Conservation (phyloP, 1,139 yeast species). For the Geotrichum candidum region DNA sequence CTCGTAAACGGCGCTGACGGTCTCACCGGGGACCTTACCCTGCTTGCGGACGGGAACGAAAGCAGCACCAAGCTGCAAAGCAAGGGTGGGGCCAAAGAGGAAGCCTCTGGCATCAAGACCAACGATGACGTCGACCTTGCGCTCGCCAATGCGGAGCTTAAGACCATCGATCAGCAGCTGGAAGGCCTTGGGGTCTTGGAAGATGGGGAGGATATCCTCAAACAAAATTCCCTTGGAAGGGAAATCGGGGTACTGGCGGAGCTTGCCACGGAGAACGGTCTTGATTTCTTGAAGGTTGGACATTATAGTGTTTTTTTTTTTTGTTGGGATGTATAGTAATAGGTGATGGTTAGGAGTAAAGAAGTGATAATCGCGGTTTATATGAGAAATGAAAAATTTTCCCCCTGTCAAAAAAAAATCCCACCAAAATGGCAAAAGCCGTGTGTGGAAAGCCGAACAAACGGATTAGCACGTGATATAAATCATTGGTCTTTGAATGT, state of each 20-base stretch:
- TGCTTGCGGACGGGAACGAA: conserved; percentile 92
- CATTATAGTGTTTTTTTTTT: background rate
- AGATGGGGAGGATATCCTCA: conserved; percentile 93
- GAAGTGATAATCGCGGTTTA: background rate
- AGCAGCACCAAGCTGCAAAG: conserved; percentile 81
- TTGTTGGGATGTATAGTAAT: background rate
- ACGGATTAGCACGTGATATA: background rate
- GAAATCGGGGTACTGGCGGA: conserved; percentile 79
- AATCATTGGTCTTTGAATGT: background rate
- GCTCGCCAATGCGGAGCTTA: conserved; percentile 61
- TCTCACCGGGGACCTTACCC: conserved; percentile 90
- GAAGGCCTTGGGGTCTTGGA: conserved; percentile 74
- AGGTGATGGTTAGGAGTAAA: background rate
- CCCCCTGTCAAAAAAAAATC: background rate
- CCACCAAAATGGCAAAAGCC: background rate
- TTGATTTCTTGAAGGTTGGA: conserved; percentile 18
- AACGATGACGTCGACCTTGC: conserved; percentile 77
- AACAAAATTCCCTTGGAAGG: conserved; percentile 89
- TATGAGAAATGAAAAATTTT: background rate
- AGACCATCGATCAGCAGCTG: conserved; percentile 76
- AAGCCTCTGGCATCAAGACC: conserved; percentile 98
- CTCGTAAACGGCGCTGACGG: conserved; percentile 62
- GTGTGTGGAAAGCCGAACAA: background rate
- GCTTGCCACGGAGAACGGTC: conserved; percentile 27
- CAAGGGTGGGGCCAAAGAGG: conserved; percentile 90